Percentiles rank a stretch among this genome's conserved stretches.
These are phyloP conservation scores for Zygosaccharomyces lentus DNA, from an alignment of 805 yeast genomes.

Conservation along the genomic window DNA sequence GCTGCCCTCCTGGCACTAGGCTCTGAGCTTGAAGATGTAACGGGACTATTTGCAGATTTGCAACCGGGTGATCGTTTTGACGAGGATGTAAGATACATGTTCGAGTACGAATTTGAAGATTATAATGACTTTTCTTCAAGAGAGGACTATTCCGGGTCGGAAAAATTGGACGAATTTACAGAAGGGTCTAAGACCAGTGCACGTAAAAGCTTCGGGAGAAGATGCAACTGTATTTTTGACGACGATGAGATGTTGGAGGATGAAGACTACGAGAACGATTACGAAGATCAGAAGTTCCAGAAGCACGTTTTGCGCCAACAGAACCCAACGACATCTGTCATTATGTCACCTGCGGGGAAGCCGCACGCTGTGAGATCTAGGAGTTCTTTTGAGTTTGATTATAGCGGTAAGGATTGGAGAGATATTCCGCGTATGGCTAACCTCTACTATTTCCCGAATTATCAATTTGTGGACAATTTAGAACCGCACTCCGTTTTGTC, in stretches of 20 bases:
- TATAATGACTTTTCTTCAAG: slow-evolving; percentile 36
- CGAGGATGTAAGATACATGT: slow-evolving; percentile 60
- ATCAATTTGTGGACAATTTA: slow-evolving; percentile 20
- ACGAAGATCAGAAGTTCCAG: slow-evolving; percentile 21
- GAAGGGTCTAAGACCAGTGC: slow-evolving; percentile 21
- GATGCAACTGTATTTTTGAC: slow-evolving; percentile 39
- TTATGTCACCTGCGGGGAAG: slow-evolving; percentile 13
- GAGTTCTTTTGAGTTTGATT: slow-evolving; percentile 47
- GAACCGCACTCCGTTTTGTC: slow-evolving; percentile 11
- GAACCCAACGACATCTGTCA: slow-evolving; percentile 10
- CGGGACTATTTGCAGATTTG: slow-evolving; percentile 50
- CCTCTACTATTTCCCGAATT: slow-evolving; percentile 31
- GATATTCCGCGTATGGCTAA: slow-evolving; percentile 64
- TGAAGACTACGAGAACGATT: slow-evolving; percentile 27
- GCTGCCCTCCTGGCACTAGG: slow-evolving; percentile 53
- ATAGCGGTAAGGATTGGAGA: slow-evolving; percentile 65
- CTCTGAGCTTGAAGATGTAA: slow-evolving; percentile 44
- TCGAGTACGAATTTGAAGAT: slow-evolving; percentile 51
- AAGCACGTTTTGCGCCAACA: slow-evolving; percentile 12
- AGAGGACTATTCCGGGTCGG: slow-evolving; percentile 23
- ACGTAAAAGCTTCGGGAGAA: slow-evolving; percentile 15
- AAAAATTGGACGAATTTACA: slow-evolving; percentile 15
- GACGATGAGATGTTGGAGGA: slow-evolving; percentile 32
- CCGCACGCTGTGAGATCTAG: slow-evolving; percentile 37
- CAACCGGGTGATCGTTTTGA: slow-evolving; percentile 63